These are phyloP conservation scores for Cyberlindnera nakhonratchasimensis DNA, from an alignment of 805 yeast species.

Conservation along the genomic window DNA sequence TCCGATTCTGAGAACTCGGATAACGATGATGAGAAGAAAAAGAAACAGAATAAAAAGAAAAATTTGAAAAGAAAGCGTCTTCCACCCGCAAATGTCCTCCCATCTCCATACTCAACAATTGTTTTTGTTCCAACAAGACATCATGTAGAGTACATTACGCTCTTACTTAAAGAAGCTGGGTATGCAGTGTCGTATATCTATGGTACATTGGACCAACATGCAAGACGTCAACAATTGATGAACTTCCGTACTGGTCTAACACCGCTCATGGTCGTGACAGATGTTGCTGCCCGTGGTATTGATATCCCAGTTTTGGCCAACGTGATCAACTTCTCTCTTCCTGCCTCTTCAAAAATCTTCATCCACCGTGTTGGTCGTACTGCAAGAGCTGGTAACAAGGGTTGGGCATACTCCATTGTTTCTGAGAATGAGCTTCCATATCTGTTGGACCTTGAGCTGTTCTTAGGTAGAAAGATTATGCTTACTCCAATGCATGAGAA, in stretches of 20 bases:
- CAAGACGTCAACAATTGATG: constrained; percentile 83
- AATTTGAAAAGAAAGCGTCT: constrained; percentile 50
- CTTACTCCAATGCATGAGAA: constrained; percentile 67
- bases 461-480: constrained; percentile 78
- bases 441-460: constrained; percentile 82
- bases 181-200: constrained; percentile 86
- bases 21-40: constrained; percentile 35
- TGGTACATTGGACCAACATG: constrained; percentile 93
- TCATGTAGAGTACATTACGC: constrained; percentile 89
- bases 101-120: constrained; percentile 83
- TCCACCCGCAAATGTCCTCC: constrained; percentile 80
- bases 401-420: constrained; percentile 95
- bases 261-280: constrained; percentile 89
- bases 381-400: constrained; percentile 97
- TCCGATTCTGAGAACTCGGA: constrained; percentile 53
- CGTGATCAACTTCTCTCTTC: constrained; percentile 87
- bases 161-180: constrained; percentile 69
- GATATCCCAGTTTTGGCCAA: constrained; percentile 96
- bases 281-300: constrained; percentile 98
- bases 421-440: constrained; percentile 87
- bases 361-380: constrained; percentile 98
- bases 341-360: constrained; percentile 89
- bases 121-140: constrained; percentile 96
- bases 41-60: constrained; percentile 32
- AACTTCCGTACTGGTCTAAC: constrained; percentile 84